Evolutionary conservation across 1,139 yeast genomes (phyloP), one percentile per base, ranked within the genome.

Genomic region (Meyerozyma sp.): DNA sequence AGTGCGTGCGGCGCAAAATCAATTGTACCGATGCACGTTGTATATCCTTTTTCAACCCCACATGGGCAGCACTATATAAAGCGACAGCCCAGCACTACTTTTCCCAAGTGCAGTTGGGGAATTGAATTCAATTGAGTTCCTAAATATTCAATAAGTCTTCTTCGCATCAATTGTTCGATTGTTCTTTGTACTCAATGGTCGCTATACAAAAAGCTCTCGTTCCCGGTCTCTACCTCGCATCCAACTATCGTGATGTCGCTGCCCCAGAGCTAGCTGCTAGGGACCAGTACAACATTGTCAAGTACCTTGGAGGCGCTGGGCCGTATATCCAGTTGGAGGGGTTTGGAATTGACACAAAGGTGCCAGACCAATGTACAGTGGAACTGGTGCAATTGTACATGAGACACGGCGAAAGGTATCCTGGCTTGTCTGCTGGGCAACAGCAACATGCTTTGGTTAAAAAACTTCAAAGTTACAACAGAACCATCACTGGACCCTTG

Each of bases 381-480:
- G 82, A 81, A 48, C 89, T 82, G 58, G 86, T 82, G n/a, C 82
- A 80, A 50, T 62, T 80, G 47, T 63, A 80, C 41, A 70, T 76
- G 46, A 75, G 93, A 57, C 93, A 85, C 53, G 93, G 91, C n/a
- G 90, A 83, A 56, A 67, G 93, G 53, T 84, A 70, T 57, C 89
- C 88, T 5, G 61, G 64, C 2, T 44, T 51, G n/a, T 44, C 54
- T 3, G 60, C 52, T 20, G 69, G 69, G 5, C 46, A 41, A 18
- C 40, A 37, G 9, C 61, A 56, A 23, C 61, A 60, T 39, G 51
- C 52, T 8, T 45, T 63, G 34, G 44, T 53, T 44, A 39, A 50
- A 9, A 62, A 59, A 44, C 52, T 64, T 41, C 40, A 54, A 41
- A 42, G 49, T 13, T 59, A 58, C 48, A 57, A 60, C 30, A 52